Conservation (phyloP, 495 filamentous ascomycete species). For the Penicillium canariense region DNA sequence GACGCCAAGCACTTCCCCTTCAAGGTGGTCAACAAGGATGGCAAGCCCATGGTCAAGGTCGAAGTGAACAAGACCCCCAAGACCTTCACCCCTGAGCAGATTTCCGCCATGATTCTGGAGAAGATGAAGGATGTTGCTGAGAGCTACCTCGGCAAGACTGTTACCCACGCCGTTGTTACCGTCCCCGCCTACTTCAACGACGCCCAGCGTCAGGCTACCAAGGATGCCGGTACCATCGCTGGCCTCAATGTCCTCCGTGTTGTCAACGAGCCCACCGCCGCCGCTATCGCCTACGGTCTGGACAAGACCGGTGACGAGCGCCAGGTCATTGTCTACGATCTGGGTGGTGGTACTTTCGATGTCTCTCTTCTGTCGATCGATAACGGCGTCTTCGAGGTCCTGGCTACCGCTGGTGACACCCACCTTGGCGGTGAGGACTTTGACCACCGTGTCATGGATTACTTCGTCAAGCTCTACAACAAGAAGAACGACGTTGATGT, state of each 20-base stretch:
- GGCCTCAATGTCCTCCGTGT: slow-evolving; percentile 95
- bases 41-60: slow-evolving; percentile 77
- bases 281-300: slow-evolving; percentile 92
- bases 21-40: slow-evolving; percentile 78
- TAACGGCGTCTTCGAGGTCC: slow-evolving; percentile 95
- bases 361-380: slow-evolving; percentile 97
- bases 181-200: slow-evolving; percentile 99
- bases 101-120: slow-evolving; percentile 77
- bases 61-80: slow-evolving; percentile 70
- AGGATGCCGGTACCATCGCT: slow-evolving; percentile 94
- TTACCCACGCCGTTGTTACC: slow-evolving; percentile 92
- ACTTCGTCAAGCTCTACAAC: slow-evolving; percentile 98
- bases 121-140: slow-evolving; percentile 98
- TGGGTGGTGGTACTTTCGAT: slow-evolving; percentile 99
- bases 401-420: slow-evolving; percentile 98
- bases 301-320: slow-evolving; percentile 84
- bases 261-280: slow-evolving; percentile 94
- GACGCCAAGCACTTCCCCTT: slow-evolving; percentile 92
- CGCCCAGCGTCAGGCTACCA: slow-evolving; percentile 95
- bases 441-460: slow-evolving; percentile 95
- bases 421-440: slow-evolving; percentile 99
- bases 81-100: slow-evolving; percentile 80
- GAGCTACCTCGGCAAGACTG: slow-evolving; percentile 84
- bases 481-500: slow-evolving; percentile 95
- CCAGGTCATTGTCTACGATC: slow-evolving; percentile 95